Evolutionary conservation across 805 yeast species (phyloP), one percentile per base, ranked within the genome.

Genomic region (Saccharomycopsis oosterbeekiorum): DNA sequence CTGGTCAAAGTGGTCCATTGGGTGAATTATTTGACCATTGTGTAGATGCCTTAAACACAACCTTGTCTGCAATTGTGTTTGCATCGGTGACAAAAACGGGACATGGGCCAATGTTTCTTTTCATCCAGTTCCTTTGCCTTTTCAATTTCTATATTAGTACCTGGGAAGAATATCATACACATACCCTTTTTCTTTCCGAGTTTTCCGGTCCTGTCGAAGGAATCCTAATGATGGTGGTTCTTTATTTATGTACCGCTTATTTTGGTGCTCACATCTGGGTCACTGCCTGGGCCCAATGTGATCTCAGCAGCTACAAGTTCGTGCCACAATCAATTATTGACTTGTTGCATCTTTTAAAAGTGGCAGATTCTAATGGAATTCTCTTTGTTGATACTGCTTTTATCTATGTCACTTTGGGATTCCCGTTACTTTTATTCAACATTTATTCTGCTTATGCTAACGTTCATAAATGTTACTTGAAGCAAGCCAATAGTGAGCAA

Each of bases 201-300:
- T 84, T 89, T 68, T 87, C 96, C 14, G 98, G 98, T 0, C 98
- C 98, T 0, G 97, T 93, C 2, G 98, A 92, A 73, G 98, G 98
- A 1, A 88, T 92, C 36, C 70, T 90, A 65, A 77, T 86, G 74
- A 76, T 89, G 59, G 72, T 81, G 24, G 71, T 68, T 0, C 73
- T 85, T 17, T 89, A 82, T 68, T 60, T 82, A 3, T 54, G 80
- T 24, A 87, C 96, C 0, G 96, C 89, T 3, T 60, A 83, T 41
- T 72, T 75, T 59, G 97, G 97, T 2, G 85, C 89, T 2, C 78
- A 76, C 1, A 69, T 83, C 47, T 92, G 96, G 96, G 8, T 53
- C 24, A 41, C 14, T 1, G 26, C 39, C 17, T 62, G 62, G 63
- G 36, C 29, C 24, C 14, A 29, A 5, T 11, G 57, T n/a, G 60